Percentiles rank a stretch among this genome's conserved stretches.
phyloP scores from a whole-genome alignment of 169 alveolate species.

The Plasmodium blacklocki region DNA sequence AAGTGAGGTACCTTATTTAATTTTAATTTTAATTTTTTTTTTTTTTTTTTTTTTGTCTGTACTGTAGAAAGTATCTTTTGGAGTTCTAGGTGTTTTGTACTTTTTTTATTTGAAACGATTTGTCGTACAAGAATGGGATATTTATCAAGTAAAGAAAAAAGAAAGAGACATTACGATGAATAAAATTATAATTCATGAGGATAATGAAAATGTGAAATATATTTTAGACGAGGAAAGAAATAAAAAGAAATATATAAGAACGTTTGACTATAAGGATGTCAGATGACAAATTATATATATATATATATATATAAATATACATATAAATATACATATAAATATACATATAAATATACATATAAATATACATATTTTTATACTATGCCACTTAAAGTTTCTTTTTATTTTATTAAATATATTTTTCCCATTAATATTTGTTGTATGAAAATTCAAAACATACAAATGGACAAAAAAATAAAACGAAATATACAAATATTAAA shows the following conservation, averaged over 20 bases:
- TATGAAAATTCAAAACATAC: too few relatives aligned
- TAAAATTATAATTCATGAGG: constrained; percentile 55
- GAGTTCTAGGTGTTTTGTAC: constrained; percentile 66
- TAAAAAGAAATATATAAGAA: constrained; percentile 48
- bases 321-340: too few relatives aligned
- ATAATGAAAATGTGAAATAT: constrained; percentile 59
- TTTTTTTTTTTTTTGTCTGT: not conserved
- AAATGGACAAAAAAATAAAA: too few relatives aligned
- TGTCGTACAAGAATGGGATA: constrained; percentile 70
- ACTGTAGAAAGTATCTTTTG: constrained; percentile 71
- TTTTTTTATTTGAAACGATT: constrained; percentile 65
- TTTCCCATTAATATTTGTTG: too few relatives aligned
- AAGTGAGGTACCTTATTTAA: not conserved
- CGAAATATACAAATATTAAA: too few relatives aligned
- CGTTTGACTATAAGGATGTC: constrained; percentile 21
- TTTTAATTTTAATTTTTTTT: not conserved
- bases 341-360: not conserved
- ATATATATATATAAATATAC: too few relatives aligned
- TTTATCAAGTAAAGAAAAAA: constrained; percentile 57
- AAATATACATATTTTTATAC: too few relatives aligned
- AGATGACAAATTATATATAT: not conserved
- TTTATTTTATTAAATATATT: too few relatives aligned
- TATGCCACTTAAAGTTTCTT: too few relatives aligned
- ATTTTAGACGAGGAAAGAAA: constrained; percentile 66
- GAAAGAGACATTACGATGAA: constrained; percentile 62